phyloP scores from a whole-genome alignment of 106 monocot species.

The Platanthera guangdongensis region DNA sequence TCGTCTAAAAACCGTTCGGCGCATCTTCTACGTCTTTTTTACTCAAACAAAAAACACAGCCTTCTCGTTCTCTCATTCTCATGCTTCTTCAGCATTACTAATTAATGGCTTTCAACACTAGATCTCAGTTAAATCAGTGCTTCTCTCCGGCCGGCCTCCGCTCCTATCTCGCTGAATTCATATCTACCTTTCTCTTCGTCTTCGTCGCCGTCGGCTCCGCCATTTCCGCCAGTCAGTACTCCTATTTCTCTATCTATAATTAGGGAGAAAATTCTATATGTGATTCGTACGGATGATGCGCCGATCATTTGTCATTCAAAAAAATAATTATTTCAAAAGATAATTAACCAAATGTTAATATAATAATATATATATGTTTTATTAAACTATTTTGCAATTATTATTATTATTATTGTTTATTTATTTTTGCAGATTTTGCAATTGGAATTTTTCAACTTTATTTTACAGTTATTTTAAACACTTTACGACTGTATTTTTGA shows the following conservation, averaged over 20 bases:
- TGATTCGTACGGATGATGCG: not conserved
- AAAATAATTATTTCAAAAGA: too few relatives aligned
- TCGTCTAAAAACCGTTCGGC: not conserved
- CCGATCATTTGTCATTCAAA: not conserved
- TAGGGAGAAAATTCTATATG: not conserved
- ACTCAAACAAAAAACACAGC: not conserved
- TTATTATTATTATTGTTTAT: too few relatives aligned
- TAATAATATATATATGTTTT: too few relatives aligned
- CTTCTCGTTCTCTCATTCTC: not conserved
- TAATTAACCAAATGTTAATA: too few relatives aligned
- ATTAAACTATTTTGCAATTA: not conserved
- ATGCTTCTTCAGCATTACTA: not conserved
- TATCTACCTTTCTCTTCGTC: slow-evolving; percentile 91
- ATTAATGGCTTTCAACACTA: slow-evolving; percentile 41
- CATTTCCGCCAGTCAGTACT: slow-evolving; percentile 47
- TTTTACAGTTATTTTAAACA: too few relatives aligned
- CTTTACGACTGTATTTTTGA: too few relatives aligned
- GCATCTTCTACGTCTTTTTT: not conserved
- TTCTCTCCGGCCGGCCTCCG: slow-evolving; percentile 55
- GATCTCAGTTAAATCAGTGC: slow-evolving; percentile 33
- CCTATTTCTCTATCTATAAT: not conserved
- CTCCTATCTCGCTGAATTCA: slow-evolving; percentile 77
- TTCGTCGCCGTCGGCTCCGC: slow-evolving; percentile 63
- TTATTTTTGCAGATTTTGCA: too few relatives aligned
- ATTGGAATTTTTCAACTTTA: too few relatives aligned